A percentile compares a stretch with the other conserved stretches of the same genome.
Evolutionary conservation across 805 yeast genomes (phyloP).

Genomic region (Candida glaebosa): DNA sequence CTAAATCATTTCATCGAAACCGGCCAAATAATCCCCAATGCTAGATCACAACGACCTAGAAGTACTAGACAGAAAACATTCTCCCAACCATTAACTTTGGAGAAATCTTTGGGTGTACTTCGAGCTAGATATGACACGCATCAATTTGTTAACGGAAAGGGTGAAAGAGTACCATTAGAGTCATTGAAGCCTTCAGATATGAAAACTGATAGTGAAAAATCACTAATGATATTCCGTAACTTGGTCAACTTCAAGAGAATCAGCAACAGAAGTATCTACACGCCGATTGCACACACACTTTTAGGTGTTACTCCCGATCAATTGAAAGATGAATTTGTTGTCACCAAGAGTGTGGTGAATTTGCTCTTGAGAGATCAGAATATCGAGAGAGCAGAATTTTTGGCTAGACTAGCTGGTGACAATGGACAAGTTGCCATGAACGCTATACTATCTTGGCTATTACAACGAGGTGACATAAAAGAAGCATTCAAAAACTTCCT

Average conservation of each 20-base stretch:
- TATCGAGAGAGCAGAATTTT: conserved; percentile 48
- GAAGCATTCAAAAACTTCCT: conserved; percentile 49
- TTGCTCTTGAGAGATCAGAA: conserved; percentile 48
- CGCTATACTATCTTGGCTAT: conserved; percentile 49
- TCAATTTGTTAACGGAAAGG: conserved; percentile 21
- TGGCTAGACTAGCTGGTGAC: conserved; percentile 44
- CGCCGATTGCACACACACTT: conserved; percentile 47
- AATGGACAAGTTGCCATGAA: conserved; percentile 64
- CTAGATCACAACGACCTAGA: conserved; percentile 1
- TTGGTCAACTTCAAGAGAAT: conserved; percentile 22
- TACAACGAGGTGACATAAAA: conserved; percentile 40
- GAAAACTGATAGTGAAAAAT: conserved; percentile 14
- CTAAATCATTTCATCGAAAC: conserved; percentile 3
- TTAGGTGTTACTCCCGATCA: conserved; percentile 60
- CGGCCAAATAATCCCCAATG: conserved; percentile 8
- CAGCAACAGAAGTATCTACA: conserved; percentile 32
- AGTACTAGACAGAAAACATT: not conserved
- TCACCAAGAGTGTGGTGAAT: conserved; percentile 51
- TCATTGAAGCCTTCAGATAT: conserved; percentile 22
- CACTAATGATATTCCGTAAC: conserved; percentile 24
- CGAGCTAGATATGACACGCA: conserved; percentile 27
- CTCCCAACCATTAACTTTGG: conserved; percentile 7
- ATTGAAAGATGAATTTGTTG: conserved; percentile 53
- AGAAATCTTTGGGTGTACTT: conserved; percentile 25
- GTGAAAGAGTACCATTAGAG: conserved; percentile 21